Evolutionary conservation across 1,139 yeast genomes (phyloP), one percentile per base, ranked within the genome.

Genomic region (Trichomonascaceae sp.): DNA sequence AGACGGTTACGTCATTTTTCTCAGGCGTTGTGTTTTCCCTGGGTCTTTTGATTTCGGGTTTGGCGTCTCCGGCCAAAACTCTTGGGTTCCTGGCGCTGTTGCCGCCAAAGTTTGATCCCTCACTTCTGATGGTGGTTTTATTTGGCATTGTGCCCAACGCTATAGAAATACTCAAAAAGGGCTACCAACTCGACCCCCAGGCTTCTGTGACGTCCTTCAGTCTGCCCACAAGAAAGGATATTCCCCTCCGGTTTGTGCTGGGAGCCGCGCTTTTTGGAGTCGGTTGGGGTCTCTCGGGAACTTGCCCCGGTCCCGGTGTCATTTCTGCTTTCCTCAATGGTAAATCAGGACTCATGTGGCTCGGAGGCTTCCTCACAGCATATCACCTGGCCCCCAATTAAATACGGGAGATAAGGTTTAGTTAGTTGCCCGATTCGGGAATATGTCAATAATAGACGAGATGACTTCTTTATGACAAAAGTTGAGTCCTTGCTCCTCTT

Each of bases 241-340:
- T 56, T 3, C 43, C 52, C 1, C 26, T 34, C 0, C 47, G 44
- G 27, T 56, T 65, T 29, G 28, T 65, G 0, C 4, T 60, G 3
- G 71, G 71, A 3, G 54, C 62, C 34, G 49, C 50, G 0, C 23
- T 64, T 2, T 66, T 65, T 42, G 71, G 71, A 3, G 16, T 60
- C 6, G 71, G 71, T 1, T 66, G 71, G 71, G 71, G 68, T 1
- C 27, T 63, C 2, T 44, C 60, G 1, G 71, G 71, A 1, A 48
- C 65, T 6, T 66, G 71, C 42, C 71, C 71, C 0, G 71, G 68
- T 3, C 70, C 71, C 6, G 71, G 64, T 5, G 38, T 61, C 2
- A 27, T 57, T 2, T 41, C 43, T 4, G 41, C 45, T 8, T 35
- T 41, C 16, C 35, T 45, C 22, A 44, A 47, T 31, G 51, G 51